Conservation (phyloP, 2,329 filamentous ascomycete species). For the Claviceps monticola region DNA sequence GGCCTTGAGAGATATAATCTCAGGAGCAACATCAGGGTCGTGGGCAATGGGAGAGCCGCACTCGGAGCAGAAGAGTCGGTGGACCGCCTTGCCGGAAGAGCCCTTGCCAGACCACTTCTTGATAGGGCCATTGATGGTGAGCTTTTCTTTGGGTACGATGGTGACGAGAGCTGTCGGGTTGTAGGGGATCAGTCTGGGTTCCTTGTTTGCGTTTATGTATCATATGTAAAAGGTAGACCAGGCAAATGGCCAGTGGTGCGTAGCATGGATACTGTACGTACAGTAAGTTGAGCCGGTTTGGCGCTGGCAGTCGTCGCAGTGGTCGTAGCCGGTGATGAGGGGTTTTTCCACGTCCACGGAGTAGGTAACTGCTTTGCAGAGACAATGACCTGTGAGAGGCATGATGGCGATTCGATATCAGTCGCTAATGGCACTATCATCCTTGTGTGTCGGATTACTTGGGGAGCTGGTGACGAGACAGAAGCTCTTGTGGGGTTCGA, state of each 20-base stretch:
- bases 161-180: slow-evolving; percentile 43
- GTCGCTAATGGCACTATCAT: too few relatives aligned
- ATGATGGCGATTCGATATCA: slow-evolving; percentile 26
- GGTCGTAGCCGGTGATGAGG: slow-evolving; percentile 49
- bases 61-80: slow-evolving; percentile 56
- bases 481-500: slow-evolving; percentile 13
- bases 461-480: neutral
- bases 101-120: slow-evolving; percentile 51
- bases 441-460: too few relatives aligned
- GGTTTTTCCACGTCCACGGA: slow-evolving; percentile 37
- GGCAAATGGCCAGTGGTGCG: too few relatives aligned
- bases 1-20: slow-evolving; percentile 56
- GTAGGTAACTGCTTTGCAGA: slow-evolving; percentile 61
- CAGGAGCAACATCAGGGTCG: slow-evolving; percentile 55
- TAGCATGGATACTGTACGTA: slow-evolving; percentile 18
- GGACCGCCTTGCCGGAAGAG: slow-evolving; percentile 46
- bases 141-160: slow-evolving; percentile 52
- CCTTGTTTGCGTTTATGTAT: slow-evolving; percentile 19
- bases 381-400: slow-evolving; percentile 55
- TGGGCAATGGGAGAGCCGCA: slow-evolving; percentile 58
- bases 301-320: slow-evolving; percentile 61
- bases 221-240: too few relatives aligned
- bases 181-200: neutral
- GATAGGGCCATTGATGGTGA: slow-evolving; percentile 47
- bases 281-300: slow-evolving; percentile 57